Conservation (phyloP, 768 basidiomycete genomes). For the Naganishia vishniacii region DNA sequence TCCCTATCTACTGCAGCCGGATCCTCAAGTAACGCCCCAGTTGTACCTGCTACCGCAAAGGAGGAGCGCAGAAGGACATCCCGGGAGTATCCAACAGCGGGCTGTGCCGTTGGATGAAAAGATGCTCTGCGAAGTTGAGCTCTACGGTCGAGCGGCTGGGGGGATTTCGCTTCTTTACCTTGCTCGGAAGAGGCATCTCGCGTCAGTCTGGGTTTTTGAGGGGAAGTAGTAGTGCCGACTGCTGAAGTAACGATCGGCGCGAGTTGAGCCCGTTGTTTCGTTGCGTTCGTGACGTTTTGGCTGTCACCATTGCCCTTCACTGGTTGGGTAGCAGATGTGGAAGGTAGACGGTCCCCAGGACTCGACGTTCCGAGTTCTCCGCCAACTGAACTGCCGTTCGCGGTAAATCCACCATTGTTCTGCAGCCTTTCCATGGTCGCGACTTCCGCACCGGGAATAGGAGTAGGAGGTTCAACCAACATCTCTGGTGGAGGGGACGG, state of each 20-base stretch:
- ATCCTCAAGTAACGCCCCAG: constrained; percentile 52
- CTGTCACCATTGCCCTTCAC: neutral
- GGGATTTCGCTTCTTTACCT: neutral
- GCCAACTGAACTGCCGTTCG: neutral
- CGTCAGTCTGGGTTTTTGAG: neutral
- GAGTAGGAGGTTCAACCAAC: constrained; percentile 11
- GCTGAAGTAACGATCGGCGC: constrained; percentile 22
- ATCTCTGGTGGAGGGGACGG: constrained; percentile 11
- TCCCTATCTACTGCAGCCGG: constrained; percentile 54
- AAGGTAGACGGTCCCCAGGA: neutral
- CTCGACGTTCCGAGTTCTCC: neutral
- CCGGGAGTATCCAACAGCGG: constrained; percentile 38
- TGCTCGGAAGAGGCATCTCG: neutral
- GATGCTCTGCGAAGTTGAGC: constrained; percentile 53
- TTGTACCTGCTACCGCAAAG: constrained; percentile 30
- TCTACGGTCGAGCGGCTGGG: constrained; percentile 25
- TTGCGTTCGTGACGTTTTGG: neutral
- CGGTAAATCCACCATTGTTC: neutral
- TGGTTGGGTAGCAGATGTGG: no score
- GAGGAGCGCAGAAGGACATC: constrained; percentile 42
- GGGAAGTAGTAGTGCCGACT: neutral
- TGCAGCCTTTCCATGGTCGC: constrained; percentile 12
- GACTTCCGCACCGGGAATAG: neutral
- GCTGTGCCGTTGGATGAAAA: constrained; percentile 43
- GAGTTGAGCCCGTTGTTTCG: constrained; percentile 22